phyloP scores from a whole-genome alignment of 257 asterid species.

The Echium plantagineum region DNA sequence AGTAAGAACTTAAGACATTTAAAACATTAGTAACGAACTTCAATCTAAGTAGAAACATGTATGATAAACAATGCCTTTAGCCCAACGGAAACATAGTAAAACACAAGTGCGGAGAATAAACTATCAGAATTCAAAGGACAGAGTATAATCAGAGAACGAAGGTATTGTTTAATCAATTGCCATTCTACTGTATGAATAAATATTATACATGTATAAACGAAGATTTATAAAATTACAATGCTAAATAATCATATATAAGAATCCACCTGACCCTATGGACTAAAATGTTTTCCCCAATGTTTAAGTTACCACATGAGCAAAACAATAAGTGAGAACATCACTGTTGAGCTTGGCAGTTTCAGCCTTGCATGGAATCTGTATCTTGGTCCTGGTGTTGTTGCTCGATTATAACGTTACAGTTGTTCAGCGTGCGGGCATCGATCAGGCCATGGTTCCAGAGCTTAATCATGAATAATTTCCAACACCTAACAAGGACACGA shows the following conservation, averaged over 20 bases:
- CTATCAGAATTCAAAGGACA: too few relatives aligned
- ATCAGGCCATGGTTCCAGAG: conserved; percentile 94
- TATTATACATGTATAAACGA: background rate
- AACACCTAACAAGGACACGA: conserved; percentile 49
- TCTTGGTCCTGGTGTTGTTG: conserved; percentile 28
- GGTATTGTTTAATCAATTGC: too few relatives aligned
- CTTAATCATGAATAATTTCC: conserved; percentile 87
- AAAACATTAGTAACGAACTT: too few relatives aligned
- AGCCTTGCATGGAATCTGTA: conserved; percentile 21
- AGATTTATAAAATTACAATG: background rate
- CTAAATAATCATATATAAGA: background rate
- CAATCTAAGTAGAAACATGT: too few relatives aligned
- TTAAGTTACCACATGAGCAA: background rate
- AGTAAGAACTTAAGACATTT: too few relatives aligned
- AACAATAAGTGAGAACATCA: background rate
- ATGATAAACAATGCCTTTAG: too few relatives aligned
- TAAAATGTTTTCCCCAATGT: background rate
- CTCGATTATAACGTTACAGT: conserved; percentile 49
- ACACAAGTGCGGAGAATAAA: too few relatives aligned
- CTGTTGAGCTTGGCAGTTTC: background rate
- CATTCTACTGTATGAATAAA: too few relatives aligned
- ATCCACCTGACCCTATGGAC: background rate
- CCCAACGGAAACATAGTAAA: too few relatives aligned
- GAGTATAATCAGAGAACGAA: too few relatives aligned
- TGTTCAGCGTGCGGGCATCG: conserved; percentile 74